Evolutionary conservation across 2,329 filamentous ascomycete genomes (phyloP), one percentile per base, ranked within the genome.

Genomic region (Fusarium caatingaense): DNA sequence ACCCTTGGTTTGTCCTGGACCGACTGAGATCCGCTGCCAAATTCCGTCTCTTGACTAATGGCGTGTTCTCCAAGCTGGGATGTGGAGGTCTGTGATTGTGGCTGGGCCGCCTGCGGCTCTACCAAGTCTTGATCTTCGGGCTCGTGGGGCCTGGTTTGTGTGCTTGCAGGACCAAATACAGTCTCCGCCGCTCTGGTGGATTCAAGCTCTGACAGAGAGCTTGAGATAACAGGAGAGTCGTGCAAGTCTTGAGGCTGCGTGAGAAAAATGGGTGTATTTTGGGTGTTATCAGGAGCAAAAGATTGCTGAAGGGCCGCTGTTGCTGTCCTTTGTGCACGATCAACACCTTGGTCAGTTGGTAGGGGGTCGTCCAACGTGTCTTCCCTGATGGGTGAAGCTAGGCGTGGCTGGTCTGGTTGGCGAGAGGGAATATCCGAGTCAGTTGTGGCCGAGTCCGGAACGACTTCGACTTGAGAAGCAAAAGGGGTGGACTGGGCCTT

Each of bases 31-130:
- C 41, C 34, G 28, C 20, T 46, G 18, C 11, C 23, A 25, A n/a
- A 34, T 27, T 11, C n/a, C 11, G n/a, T 32, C 10, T 50, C 30
- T 37, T 58, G 60, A 20, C 67, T 73, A 10, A 64, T 57, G 23
- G 45, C 60, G 20, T 71, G 60, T 18, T 56, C 62, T 30, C 64
- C 64, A 8, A 58, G 45, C 28, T 56, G 66, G 20, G 60, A 56
- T 12, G 70, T 58, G 12, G 73, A 74, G 18, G 51, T 60, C 21
- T 27, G 65, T 30, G 46, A 49, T 18, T 74, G 41, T n/a, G 75
- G 47, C 49, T 79, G 78, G 42, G 77, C 75, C 56, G 74, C 77
- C 61, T 76, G 78, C 42, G 70, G 75, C 47, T 69, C 71, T 34
- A 61, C 48, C 20, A 32, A 37, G 16, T 30, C 45, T 20, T 27